Evolutionary conservation across 2,329 filamentous ascomycete species (phyloP).

Genomic region (Aspergillus felis): DNA sequence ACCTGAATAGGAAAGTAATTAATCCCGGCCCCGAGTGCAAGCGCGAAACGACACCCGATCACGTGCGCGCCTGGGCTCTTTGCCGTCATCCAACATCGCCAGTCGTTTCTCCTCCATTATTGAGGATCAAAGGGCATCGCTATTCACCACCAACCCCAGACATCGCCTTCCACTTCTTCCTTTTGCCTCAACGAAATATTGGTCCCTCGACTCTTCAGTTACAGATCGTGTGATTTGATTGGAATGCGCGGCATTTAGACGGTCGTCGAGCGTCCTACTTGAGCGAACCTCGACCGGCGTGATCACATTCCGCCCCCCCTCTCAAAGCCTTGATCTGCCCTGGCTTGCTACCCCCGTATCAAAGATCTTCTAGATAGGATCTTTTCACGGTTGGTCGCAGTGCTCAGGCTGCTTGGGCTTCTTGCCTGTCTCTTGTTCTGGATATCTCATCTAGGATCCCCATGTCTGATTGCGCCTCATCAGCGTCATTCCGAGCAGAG

Average conservation of each 20-base stretch:
- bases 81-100: conserved; percentile 29
- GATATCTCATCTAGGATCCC: conserved; percentile 14
- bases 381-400: conserved; percentile 5
- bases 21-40: conserved; percentile 3
- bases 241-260: conserved; percentile 33
- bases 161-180: conserved; percentile 13
- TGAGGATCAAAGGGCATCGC: conserved; percentile 19
- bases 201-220: conserved; percentile 10
- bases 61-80: conserved; percentile 22
- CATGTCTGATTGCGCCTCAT: conserved; percentile 38
- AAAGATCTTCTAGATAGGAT: conserved; percentile 6
- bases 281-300: conserved; percentile 31
- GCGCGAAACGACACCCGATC: conserved; percentile 17
- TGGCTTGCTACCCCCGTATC: conserved; percentile 5
- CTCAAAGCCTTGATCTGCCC: conserved; percentile 9
- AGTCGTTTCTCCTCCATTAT: conserved; percentile 18
- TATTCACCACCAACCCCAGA: conserved; percentile 15
- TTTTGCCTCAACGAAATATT: conserved; percentile 9
- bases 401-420: conserved; percentile 13
- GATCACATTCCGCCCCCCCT: conserved; percentile 16
- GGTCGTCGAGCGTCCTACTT: conserved; percentile 31
- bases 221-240: conserved; percentile 11
- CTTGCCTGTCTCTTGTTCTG: conserved; percentile 6
- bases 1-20: not conserved
- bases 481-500: conserved; percentile 32